These are phyloP conservation scores for Porcisia deanei DNA, from an alignment of 208 protist genomes.

Conservation along the genomic window DNA sequence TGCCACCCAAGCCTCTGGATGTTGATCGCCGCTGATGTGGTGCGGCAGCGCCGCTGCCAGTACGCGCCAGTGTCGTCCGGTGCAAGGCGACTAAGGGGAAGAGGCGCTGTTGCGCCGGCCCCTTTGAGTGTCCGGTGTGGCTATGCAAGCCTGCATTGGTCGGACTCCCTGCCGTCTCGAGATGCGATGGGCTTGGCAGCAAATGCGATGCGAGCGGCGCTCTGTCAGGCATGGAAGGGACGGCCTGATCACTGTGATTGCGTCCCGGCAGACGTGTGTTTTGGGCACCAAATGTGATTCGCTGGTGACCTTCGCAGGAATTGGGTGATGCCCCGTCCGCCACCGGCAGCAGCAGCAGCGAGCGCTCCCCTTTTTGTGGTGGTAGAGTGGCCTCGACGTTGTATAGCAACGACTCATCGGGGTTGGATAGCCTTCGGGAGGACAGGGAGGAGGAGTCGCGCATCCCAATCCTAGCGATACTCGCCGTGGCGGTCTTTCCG, in stretches of 20 bases:
- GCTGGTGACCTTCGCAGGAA: neutral
- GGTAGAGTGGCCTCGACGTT: neutral
- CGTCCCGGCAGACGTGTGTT: neutral
- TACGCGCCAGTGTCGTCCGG: conserved; percentile 16
- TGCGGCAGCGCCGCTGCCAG: conserved; percentile 13
- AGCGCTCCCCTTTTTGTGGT: neutral
- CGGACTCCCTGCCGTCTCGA: neutral
- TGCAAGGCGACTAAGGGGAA: conserved; percentile 7
- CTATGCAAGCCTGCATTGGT: neutral
- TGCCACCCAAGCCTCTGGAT: neutral
- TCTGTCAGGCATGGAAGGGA: neutral
- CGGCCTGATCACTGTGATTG: neutral
- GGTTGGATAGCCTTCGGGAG: neutral
- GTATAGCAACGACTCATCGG: neutral
- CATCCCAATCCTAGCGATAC: neutral
- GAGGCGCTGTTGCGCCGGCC: neutral
- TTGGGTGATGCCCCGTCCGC: no score
- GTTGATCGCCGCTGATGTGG: neutral
- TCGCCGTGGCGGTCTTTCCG: neutral
- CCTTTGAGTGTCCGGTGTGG: neutral
- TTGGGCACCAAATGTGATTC: neutral
- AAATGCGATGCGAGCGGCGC: neutral
- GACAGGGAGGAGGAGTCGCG: neutral
- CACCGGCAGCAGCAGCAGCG: neutral
- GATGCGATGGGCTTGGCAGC: neutral